Percentiles rank a stretch among this genome's conserved stretches.
phyloP scores from a whole-genome alignment of 495 filamentous ascomycete genomes.

The Coniosporium apollinis region DNA sequence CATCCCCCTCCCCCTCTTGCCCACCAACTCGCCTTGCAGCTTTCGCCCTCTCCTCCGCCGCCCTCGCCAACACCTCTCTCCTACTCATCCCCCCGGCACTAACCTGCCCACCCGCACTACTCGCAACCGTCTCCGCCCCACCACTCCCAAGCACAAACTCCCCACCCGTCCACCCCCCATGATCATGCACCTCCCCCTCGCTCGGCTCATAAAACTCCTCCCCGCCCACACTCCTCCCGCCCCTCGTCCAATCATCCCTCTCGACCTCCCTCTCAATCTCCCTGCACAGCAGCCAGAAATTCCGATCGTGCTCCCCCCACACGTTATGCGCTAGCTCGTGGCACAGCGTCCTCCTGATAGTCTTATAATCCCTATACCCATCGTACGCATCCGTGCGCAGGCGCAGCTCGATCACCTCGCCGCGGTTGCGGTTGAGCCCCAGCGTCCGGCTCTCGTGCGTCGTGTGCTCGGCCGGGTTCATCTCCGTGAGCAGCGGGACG shows the following conservation, averaged over 20 bases:
- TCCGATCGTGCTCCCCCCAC: constrained; percentile 58
- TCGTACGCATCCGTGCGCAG: constrained; percentile 86
- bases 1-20: too few relatives aligned
- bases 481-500: constrained; percentile 83
- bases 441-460: constrained; percentile 63
- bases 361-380: constrained; percentile 81
- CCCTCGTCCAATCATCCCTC: constrained; percentile 51
- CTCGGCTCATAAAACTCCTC: constrained; percentile 55
- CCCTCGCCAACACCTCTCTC: constrained; percentile 58
- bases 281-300: constrained; percentile 77
- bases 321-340: constrained; percentile 94
- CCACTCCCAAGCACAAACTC: constrained; percentile 64
- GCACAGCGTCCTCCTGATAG: constrained; percentile 78
- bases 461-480: constrained; percentile 78
- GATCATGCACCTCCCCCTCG: constrained; percentile 49
- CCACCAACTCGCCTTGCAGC: too few relatives aligned
- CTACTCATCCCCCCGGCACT: constrained; percentile 28
- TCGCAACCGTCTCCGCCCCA: constrained; percentile 14
- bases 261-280: constrained; percentile 81
- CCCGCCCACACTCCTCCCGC: constrained; percentile 45
- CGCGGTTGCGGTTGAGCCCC: constrained; percentile 73
- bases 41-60: constrained; percentile 57
- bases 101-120: constrained; percentile 5
- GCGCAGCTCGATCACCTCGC: constrained; percentile 81
- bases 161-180: constrained; percentile 76